A percentile compares a stretch with the other conserved stretches of the same genome.
Conservation (phyloP, 148 eudicot species). For the Chenopodium formosanum region DNA sequence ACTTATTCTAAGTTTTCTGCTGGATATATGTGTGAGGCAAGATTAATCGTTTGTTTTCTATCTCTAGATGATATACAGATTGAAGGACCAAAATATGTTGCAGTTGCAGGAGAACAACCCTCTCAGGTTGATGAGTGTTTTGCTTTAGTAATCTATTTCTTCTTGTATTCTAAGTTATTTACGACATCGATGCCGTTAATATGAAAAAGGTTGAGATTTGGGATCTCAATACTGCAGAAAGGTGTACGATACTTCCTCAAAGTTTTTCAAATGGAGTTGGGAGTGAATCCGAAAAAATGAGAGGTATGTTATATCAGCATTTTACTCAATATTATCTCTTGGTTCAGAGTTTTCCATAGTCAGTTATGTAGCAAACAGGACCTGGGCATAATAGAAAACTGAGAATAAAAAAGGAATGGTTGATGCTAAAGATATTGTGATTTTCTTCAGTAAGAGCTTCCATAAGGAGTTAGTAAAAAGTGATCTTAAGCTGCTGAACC, state of each 20-base stretch:
- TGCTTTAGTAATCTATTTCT: constrained; percentile 1
- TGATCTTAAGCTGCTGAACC: too few relatives aligned
- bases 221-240: constrained; percentile 77
- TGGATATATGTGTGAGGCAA: not conserved
- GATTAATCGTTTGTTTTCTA: not conserved
- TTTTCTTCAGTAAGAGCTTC: not conserved
- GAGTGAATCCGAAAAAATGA: constrained; percentile 39
- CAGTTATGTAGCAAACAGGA: not conserved
- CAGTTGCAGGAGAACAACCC: constrained; percentile 72
- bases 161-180: constrained; percentile 17
- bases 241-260: constrained; percentile 50
- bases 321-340: not conserved
- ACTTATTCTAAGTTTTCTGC: not conserved
- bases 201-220: constrained; percentile 82
- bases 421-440: not conserved
- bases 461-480: not conserved
- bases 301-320: constrained; percentile 45
- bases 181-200: constrained; percentile 20
- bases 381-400: not conserved
- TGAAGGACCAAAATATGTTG: constrained; percentile 56
- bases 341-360: not conserved
- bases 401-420: not conserved
- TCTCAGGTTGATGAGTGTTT: constrained; percentile 52
- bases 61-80: constrained; percentile 33
- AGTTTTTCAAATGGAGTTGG: constrained; percentile 26